Evolutionary conservation across 2,329 filamentous ascomycete species (phyloP).

Genomic region (Domatiomyces catenatus): DNA sequence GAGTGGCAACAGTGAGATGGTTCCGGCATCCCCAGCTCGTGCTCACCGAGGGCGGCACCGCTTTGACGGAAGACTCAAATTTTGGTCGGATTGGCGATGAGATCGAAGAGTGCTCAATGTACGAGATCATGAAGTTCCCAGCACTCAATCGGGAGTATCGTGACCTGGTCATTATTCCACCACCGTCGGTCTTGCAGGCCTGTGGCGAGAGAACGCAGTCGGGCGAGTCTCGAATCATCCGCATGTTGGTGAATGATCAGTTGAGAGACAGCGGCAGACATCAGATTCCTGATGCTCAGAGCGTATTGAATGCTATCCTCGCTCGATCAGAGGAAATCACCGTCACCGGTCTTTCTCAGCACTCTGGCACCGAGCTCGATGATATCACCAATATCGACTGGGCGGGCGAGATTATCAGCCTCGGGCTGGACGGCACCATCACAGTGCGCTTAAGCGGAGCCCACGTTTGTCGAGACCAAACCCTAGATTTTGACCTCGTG

Average conservation of each 20-base stretch:
- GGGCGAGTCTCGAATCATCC: constrained; percentile 4
- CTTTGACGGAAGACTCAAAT: constrained; percentile 28
- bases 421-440: constrained; percentile 37
- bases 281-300: not conserved
- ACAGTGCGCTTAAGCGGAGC: constrained; percentile 39
- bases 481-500: constrained; percentile 33
- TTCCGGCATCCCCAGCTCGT: constrained; percentile 28
- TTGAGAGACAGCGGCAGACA: not conserved
- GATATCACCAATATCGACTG: constrained; percentile 26
- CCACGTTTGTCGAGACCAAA: constrained; percentile 35
- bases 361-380: constrained; percentile 9
- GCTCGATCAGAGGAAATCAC: not conserved
- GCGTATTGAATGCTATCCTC: not conserved
- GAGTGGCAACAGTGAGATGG: constrained; percentile 43
- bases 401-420: constrained; percentile 42
- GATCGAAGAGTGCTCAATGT: constrained; percentile 40
- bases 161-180: constrained; percentile 38
- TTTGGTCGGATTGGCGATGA: constrained; percentile 29
- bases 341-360: not conserved
- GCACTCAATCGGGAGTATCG: constrained; percentile 34
- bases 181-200: constrained; percentile 6
- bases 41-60: constrained; percentile 20
- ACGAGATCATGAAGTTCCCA: constrained; percentile 40
- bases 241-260: constrained; percentile 5
- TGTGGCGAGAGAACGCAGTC: not conserved